A percentile compares a stretch with the other conserved stretches of the same genome.
phyloP scores from a whole-genome alignment of 345 rosid genomes.

The Eucalyptus urophylla region DNA sequence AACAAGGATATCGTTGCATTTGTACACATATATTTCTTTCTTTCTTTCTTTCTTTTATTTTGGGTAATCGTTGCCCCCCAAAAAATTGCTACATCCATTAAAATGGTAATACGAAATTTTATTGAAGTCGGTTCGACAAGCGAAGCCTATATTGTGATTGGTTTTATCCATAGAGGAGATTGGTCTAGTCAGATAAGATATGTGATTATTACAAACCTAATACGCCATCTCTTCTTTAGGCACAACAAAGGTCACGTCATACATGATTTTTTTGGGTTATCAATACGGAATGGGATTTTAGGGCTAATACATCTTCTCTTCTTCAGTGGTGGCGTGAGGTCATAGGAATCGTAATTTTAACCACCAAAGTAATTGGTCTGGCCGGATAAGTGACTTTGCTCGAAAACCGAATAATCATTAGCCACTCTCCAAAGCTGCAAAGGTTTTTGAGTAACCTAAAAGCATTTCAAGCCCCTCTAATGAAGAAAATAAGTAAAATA shows the following conservation, averaged over 20 bases:
- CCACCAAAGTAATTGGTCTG: background rate
- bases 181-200: background rate
- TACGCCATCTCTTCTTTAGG: background rate
- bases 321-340: background rate
- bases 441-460: background rate
- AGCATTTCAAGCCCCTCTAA: background rate
- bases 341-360: background rate
- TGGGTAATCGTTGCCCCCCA: background rate
- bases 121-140: rapidly evolving
- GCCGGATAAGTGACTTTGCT: background rate
- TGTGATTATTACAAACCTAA: background rate
- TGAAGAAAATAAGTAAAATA: background rate
- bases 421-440: background rate
- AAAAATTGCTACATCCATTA: background rate
- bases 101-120: background rate
- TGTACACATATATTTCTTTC: background rate
- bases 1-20: background rate
- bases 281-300: background rate
- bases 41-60: background rate
- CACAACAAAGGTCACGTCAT: background rate
- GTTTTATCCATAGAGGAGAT: background rate
- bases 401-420: background rate
- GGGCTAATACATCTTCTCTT: background rate
- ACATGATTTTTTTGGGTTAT: background rate
- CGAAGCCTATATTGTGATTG: rapidly evolving